Percentiles rank a stretch among this genome's conserved stretches.
phyloP scores from a whole-genome alignment of 768 basidiomycete species.

The Leccinum subtestaceum region DNA sequence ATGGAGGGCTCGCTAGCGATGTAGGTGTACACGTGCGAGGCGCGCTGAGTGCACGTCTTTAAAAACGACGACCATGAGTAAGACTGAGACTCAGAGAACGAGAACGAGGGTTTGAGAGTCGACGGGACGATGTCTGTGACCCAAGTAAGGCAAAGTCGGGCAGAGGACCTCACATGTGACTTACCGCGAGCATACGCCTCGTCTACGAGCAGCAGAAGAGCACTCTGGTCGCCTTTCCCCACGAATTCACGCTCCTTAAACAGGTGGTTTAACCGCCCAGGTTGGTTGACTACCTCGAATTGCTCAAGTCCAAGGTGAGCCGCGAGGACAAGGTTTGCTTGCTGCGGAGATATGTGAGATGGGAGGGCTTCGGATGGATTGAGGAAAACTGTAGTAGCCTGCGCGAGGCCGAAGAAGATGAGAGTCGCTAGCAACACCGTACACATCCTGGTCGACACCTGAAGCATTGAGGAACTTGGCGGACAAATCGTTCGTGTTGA shows the following conservation, averaged over 20 bases:
- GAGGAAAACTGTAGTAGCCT: constrained; percentile 60
- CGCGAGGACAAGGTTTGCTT: constrained; percentile 59
- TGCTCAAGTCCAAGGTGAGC: constrained; percentile 71
- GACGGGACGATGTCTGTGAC: constrained; percentile 55
- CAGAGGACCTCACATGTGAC: constrained; percentile 9
- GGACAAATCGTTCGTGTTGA: constrained; percentile 12
- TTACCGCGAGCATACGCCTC: constrained; percentile 55
- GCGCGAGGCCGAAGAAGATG: constrained; percentile 36
- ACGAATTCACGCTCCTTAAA: constrained; percentile 49
- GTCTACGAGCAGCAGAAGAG: constrained; percentile 54
- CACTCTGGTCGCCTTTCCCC: constrained; percentile 50
- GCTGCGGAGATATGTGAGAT: constrained; percentile 44
- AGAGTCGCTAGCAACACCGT: constrained; percentile 21
- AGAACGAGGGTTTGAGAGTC: constrained; percentile 49
- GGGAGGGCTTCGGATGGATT: constrained; percentile 43
- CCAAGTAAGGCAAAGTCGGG: background rate
- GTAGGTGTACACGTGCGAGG: constrained; percentile 53
- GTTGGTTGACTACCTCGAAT: constrained; percentile 49
- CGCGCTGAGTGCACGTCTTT: constrained; percentile 56
- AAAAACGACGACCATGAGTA: constrained; percentile 49
- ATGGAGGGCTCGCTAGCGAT: constrained; percentile 42
- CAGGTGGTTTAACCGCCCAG: constrained; percentile 19
- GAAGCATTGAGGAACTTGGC: background rate
- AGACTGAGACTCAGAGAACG: constrained; percentile 30
- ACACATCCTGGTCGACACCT: constrained; percentile 14